Percentiles rank a stretch among this genome's conserved stretches.
These are phyloP conservation scores for Coffea humblotiana DNA, from an alignment of 305 asterid species.

Conservation along the genomic window DNA sequence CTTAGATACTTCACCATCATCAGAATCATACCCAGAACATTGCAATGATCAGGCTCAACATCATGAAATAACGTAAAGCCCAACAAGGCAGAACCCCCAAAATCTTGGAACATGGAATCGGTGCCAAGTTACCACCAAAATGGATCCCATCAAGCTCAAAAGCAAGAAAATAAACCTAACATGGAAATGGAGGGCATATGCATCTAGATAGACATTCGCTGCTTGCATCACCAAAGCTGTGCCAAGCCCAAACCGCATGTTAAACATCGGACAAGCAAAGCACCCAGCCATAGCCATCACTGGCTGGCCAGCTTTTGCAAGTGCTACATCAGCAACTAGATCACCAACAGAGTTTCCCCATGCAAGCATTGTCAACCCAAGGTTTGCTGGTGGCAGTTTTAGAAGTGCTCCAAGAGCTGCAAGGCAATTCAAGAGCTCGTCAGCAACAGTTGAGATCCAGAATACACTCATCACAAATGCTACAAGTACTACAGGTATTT, in stretches of 20 bases:
- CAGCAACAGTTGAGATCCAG: constrained; percentile 90
- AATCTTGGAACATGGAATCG: constrained; percentile 89
- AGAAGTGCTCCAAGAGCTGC: constrained; percentile 70
- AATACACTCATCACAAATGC: constrained; percentile 94
- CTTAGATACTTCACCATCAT: no score
- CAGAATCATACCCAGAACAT: no score
- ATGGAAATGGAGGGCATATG: constrained; percentile 37
- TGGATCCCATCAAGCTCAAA: constrained; percentile 87
- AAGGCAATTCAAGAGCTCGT: constrained; percentile 90
- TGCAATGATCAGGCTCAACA: no score
- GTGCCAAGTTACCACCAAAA: constrained; percentile 82
- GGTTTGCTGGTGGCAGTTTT: constrained; percentile 69
- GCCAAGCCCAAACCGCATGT: constrained; percentile 94
- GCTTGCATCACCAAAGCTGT: constrained; percentile 82
- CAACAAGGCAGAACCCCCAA: constrained; percentile 97
- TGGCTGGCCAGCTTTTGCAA: constrained; percentile 27
- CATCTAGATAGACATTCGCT: constrained; percentile 64
- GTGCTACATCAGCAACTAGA: no score
- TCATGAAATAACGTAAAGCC: constrained; percentile 50
- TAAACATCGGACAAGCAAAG: constrained; percentile 97
- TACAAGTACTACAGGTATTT: constrained; percentile 47
- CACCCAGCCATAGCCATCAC: constrained; percentile 99
- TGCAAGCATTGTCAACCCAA: constrained; percentile 55
- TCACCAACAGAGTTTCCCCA: no score
- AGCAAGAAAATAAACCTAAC: constrained; percentile 72